These are phyloP conservation scores for Candida broadrunensis DNA, from an alignment of 805 yeast genomes.

Conservation along the genomic window DNA sequence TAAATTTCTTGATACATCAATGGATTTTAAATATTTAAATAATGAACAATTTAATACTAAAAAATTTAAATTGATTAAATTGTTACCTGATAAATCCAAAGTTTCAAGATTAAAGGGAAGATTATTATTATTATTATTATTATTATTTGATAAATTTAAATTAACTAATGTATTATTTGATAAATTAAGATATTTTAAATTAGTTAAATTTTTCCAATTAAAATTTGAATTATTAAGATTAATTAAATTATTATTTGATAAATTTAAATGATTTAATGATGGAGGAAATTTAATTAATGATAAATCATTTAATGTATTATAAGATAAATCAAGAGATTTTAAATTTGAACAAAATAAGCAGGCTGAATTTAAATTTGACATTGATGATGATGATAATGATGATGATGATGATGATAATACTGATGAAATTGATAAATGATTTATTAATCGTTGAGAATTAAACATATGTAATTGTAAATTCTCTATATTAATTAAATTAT, in stretches of 20 bases:
- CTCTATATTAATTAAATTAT: constrained; percentile 4
- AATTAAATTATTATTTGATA: constrained; percentile 25
- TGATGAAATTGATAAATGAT: neutral
- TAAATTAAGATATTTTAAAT: constrained; percentile 14
- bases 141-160: neutral
- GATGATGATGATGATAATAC: neutral
- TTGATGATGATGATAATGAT: neutral
- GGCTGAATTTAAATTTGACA: no score
- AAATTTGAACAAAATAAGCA: constrained; percentile 5
- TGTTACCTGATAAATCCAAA: constrained; percentile 22
- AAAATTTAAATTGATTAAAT: constrained; percentile 11
- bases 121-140: neutral
- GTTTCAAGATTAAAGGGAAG: neutral
- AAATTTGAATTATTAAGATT: constrained; percentile 13
- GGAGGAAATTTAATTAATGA: constrained; percentile 16
- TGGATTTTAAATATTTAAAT: constrained; percentile 9
- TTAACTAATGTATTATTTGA: constrained; percentile 21
- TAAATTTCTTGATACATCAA: constrained; percentile 25
- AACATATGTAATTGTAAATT: constrained; percentile 18
- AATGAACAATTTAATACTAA: constrained; percentile 1
- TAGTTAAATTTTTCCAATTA: constrained; percentile 9
- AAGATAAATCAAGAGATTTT: constrained; percentile 23
- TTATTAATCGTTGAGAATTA: constrained; percentile 5
- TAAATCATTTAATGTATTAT: constrained; percentile 22
- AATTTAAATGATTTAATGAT: constrained; percentile 15